Base-by-base conservation (phyloP, 169 alveolate species). In the Plasmodium inui region DNA sequence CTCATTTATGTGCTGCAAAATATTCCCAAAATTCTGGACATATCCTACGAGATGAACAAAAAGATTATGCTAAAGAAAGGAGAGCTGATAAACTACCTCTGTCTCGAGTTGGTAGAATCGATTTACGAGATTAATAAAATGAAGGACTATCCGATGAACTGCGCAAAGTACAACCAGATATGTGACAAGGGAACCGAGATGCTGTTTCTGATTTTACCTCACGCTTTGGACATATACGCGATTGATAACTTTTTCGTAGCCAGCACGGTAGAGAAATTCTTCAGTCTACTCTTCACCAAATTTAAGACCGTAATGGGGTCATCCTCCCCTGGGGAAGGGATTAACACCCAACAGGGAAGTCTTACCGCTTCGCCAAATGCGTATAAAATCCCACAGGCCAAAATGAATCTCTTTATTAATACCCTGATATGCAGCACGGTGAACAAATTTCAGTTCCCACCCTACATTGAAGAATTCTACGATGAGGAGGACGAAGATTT, bases 401-500 rank as follows among this genome's bases (percentile, higher is more conserved):
- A 89, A 67, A 30, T 89, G 44, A 89, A 89, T 22, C 67, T 79
- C 30, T 89, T 89, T 61, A 89, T 89, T 12, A 46, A 79, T 32
- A 89, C 53, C 0, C 67, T 89, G 19, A 79, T 89, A 37, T 89
- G 85, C 14, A 89, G 83, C 37, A 89, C 89, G 10, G 94, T 89
- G 2, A 89, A 79, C 32, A 89, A 89, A 61, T 89, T 89, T 67
- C 84, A 89, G 22, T 89, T 44, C 19, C 94, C 94, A 9, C 32
- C 67, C 3, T 73, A 79, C 46, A 89, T 89, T 61, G 81, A 28
- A 10, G 94, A 89, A 79, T 78, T 78, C 46, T 89, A 89, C 82
- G 94, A 89, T 79, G 90, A 89, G 72, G 94, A 89, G 50, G 84
- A 86, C 39, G 93, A 86, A 76, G 93, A 86, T 34, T 78, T 79